A percentile compares a stretch with the other conserved stretches of the same genome.
Evolutionary conservation across 176 grass and related monocot genomes (phyloP).

Genomic region (Eremochloa ophiuroides): DNA sequence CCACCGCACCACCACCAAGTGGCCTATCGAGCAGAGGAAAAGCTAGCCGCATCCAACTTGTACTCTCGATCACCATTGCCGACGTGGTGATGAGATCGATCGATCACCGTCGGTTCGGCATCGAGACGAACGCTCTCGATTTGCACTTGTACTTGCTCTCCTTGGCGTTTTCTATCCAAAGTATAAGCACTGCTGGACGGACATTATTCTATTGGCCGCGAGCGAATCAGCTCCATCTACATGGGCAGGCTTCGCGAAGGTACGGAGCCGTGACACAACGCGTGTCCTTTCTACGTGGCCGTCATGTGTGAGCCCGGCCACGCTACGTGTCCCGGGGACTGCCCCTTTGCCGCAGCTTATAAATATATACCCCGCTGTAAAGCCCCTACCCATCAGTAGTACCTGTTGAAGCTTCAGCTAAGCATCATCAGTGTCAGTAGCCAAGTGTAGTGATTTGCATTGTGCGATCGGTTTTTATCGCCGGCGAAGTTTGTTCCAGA

Average conservation of each 20-base stretch:
- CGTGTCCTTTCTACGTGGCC: constrained; percentile 49
- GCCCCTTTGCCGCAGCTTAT: background rate
- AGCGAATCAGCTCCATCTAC: background rate
- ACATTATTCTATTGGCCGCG: background rate
- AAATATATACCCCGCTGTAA: background rate
- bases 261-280: background rate
- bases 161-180: no score
- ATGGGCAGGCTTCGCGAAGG: constrained; percentile 38
- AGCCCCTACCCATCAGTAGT: background rate
- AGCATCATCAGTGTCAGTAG: background rate
- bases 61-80: background rate
- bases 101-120: background rate
- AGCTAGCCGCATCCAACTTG: constrained; percentile 27
- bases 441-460: background rate
- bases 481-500: background rate
- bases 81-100: background rate
- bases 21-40: background rate
- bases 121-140: background rate
- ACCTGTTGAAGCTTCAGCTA: background rate
- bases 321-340: constrained; percentile 19
- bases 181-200: no score
- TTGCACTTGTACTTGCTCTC: background rate
- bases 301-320: background rate
- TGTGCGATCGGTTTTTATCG: background rate
- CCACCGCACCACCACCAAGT: constrained; percentile 1